Percentiles rank a stretch among this genome's conserved stretches.
Evolutionary conservation across 1,284 basidiomycete species (phyloP).

Genomic region (Ganoderma lucidum): DNA sequence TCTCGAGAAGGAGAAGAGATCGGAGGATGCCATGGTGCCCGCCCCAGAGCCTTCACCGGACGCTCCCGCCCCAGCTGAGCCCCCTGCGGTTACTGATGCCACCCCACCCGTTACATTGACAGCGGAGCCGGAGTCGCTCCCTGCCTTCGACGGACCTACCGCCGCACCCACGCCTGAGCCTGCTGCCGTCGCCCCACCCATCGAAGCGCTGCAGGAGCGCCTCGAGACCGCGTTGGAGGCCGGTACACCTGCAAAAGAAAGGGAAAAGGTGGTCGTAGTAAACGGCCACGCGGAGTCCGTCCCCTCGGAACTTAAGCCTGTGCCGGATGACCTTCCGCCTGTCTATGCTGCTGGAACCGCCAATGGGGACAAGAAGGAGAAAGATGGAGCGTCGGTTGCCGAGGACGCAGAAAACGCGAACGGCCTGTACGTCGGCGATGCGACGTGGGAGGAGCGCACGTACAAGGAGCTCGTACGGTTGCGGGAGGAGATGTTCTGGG

Average conservation of each 20-base stretch:
- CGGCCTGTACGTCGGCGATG: slow-evolving; percentile 55
- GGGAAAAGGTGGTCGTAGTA: background rate
- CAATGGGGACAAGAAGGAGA: slow-evolving; percentile 8
- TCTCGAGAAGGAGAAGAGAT: slow-evolving; percentile 3
- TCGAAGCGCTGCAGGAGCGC: background rate
- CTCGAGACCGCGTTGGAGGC: background rate
- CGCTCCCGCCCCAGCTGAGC: background rate
- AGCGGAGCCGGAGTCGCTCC: slow-evolving; percentile 19
- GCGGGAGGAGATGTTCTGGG: slow-evolving; percentile 92
- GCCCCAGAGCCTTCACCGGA: background rate
- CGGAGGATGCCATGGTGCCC: background rate
- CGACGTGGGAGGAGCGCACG: slow-evolving; percentile 89
- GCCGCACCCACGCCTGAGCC: background rate
- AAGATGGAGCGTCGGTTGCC: slow-evolving; percentile 12
- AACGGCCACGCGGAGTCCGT: slow-evolving; percentile 11
- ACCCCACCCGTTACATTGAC: background rate
- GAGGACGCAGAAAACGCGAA: slow-evolving; percentile 22
- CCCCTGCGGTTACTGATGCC: background rate
- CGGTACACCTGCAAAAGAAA: background rate
- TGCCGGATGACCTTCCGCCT: slow-evolving; percentile 1
- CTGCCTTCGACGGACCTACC: background rate
- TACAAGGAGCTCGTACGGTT: slow-evolving; percentile 87
- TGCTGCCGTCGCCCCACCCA: background rate
- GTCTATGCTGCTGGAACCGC: background rate
- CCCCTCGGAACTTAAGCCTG: slow-evolving; percentile 7